These are phyloP conservation scores for Acanthamoeba quina DNA, from an alignment of 208 protist species.

Conservation along the genomic window DNA sequence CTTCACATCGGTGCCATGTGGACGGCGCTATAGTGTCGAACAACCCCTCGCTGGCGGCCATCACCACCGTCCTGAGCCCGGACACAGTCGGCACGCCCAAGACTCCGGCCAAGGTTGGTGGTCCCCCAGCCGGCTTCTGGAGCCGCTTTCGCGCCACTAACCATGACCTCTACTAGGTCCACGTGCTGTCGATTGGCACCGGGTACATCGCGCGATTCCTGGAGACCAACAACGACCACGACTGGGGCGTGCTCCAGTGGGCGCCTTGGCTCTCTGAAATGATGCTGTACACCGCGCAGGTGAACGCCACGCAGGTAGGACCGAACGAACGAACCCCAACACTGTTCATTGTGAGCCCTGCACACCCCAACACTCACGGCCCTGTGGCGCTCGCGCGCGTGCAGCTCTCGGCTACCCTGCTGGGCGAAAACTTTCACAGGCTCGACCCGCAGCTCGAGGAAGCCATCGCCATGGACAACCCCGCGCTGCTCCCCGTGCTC, in stretches of 20 bases:
- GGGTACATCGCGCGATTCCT: constrained; percentile 32
- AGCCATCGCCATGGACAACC: constrained; percentile 43
- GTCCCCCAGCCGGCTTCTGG: background rate
- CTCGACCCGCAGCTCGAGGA: constrained; percentile 31
- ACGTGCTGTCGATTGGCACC: constrained; percentile 63
- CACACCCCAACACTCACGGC: background rate
- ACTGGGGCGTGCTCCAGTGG: too few species aligned
- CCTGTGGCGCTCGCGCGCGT: background rate
- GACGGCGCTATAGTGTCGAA: constrained; percentile 67
- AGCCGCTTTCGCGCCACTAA: background rate
- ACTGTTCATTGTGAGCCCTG: background rate
- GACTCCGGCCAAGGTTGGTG: constrained; percentile 9
- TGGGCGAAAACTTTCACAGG: constrained; percentile 71
- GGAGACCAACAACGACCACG: constrained; percentile 51
- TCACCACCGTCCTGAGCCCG: too few species aligned
- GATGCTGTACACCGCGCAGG: constrained; percentile 14
- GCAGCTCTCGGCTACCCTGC: constrained; percentile 27
- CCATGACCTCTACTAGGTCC: background rate
- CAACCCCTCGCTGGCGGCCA: constrained; percentile 44
- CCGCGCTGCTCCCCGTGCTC: background rate
- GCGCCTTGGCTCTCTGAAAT: constrained; percentile 61
- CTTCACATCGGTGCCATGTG: constrained; percentile 41
- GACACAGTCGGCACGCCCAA: too few species aligned
- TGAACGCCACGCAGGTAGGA: constrained; percentile 23
- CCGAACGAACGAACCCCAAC: background rate